Conservation (phyloP, 495 filamentous ascomycete genomes). For the Penicillium desertorum region DNA sequence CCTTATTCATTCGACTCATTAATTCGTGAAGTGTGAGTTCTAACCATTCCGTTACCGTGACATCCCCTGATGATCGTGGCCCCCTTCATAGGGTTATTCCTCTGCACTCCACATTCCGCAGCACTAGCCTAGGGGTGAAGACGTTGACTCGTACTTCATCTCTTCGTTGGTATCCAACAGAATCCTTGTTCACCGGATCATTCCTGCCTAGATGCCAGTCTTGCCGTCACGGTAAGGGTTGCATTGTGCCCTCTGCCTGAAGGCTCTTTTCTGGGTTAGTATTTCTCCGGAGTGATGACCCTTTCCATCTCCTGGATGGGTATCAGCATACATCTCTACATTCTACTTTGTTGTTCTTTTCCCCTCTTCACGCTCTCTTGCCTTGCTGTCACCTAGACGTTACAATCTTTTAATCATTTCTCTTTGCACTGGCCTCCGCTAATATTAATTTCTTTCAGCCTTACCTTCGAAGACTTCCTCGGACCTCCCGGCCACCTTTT, state of each 20-base stretch:
- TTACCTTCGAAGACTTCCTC: constrained; percentile 41
- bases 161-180: constrained; percentile 47
- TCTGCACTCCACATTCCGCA: constrained; percentile 57
- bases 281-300: constrained; percentile 29
- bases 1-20: constrained; percentile 26
- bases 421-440: constrained; percentile 20
- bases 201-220: constrained; percentile 57
- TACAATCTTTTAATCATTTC: constrained; percentile 23
- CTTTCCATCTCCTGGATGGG: constrained; percentile 26
- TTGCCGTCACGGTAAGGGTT: constrained; percentile 69
- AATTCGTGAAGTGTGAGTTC: constrained; percentile 46
- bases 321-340: constrained; percentile 26
- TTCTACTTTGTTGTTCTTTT: constrained; percentile 14
- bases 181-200: constrained; percentile 43
- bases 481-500: constrained; percentile 40
- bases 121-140: constrained; percentile 58
- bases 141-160: constrained; percentile 71
- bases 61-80: constrained; percentile 44
- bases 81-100: constrained; percentile 48
- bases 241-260: constrained; percentile 50
- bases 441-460: constrained; percentile 49
- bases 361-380: constrained; percentile 8
- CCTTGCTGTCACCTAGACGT: constrained; percentile 10
- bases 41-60: constrained; percentile 33
- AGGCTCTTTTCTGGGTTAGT: constrained; percentile 51